Conservation (phyloP, 176 grass and related monocot species). For the Urochloa ruziziensis region DNA sequence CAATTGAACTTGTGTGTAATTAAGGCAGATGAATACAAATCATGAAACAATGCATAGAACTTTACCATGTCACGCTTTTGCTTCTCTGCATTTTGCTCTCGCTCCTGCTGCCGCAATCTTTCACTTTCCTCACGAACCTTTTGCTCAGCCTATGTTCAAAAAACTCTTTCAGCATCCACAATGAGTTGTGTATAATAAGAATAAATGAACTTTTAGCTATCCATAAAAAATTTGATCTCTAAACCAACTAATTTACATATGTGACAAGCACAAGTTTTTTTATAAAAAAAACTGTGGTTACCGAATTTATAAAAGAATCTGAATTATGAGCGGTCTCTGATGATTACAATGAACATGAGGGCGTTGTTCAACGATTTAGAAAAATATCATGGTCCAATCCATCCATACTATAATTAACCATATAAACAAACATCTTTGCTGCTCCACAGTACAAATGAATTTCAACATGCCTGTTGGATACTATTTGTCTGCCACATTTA, state of each 20-base stretch:
- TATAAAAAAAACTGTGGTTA: not conserved
- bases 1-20: conserved; percentile 7
- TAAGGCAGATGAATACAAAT: conserved; percentile 10
- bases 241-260: not conserved
- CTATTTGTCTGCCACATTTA: not conserved
- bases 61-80: conserved; percentile 88
- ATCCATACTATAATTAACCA: not conserved
- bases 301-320: not conserved
- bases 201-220: not conserved
- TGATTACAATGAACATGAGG: not conserved
- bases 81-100: conserved; percentile 84
- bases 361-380: not conserved
- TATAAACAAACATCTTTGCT: not conserved
- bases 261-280: not conserved
- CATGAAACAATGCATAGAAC: not conserved
- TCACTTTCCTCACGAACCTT: conserved; percentile 96
- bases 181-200: not conserved
- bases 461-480: not conserved
- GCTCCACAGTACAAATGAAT: not conserved
- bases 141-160: conserved; percentile 78
- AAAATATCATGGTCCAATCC: not conserved
- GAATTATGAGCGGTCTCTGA: not conserved
- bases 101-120: conserved; percentile 77
- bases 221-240: not conserved
- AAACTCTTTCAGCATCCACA: conserved; percentile 17